These are phyloP conservation scores for Eleusine indica DNA, from an alignment of 176 grass and related monocot species.

Conservation along the genomic window DNA sequence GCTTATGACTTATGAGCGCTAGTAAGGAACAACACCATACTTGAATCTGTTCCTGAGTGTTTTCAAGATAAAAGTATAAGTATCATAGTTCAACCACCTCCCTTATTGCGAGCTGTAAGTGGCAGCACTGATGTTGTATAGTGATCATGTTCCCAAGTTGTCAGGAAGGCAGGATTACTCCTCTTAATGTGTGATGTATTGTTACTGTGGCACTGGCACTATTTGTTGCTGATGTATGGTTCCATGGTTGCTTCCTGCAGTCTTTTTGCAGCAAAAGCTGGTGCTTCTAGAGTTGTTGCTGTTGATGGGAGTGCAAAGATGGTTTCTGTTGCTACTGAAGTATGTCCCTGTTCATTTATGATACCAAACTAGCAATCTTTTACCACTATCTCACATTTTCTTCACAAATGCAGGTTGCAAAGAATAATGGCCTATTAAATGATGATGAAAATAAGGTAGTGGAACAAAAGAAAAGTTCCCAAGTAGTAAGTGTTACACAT, in stretches of 20 bases:
- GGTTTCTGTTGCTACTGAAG: constrained; percentile 79
- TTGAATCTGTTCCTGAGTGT: neutral
- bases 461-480: constrained; percentile 22
- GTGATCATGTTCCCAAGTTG: constrained; percentile 25
- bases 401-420: constrained; percentile 66
- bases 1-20: constrained; percentile 7
- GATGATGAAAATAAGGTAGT: constrained; percentile 36
- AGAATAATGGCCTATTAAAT: constrained; percentile 68
- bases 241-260: constrained; percentile 47
- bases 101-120: neutral
- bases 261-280: constrained; percentile 94
- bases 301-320: constrained; percentile 96
- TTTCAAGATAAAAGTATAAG: neutral
- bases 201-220: neutral
- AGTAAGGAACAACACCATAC: neutral
- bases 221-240: constrained; percentile 36
- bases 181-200: neutral
- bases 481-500: constrained; percentile 72
- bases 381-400: constrained; percentile 19
- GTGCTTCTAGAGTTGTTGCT: constrained; percentile 80
- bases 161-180: neutral
- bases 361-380: neutral
- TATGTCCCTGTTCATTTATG: constrained; percentile 30
- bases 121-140: neutral
- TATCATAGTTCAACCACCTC: neutral